Conservation (phyloP, 345 rosid genomes). For the Diplotaxis tenuifolia region DNA sequence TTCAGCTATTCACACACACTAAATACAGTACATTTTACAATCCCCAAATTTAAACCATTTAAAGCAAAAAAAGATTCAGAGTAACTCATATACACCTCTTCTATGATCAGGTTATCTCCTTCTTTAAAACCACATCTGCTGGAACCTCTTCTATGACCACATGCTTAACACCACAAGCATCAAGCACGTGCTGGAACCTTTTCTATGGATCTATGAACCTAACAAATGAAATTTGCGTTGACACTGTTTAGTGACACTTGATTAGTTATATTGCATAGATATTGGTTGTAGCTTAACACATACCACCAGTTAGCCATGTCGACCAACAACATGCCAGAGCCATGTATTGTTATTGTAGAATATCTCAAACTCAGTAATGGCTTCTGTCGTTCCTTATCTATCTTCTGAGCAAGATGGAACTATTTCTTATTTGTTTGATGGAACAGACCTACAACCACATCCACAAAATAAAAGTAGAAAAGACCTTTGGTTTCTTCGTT, state of each 20-base stretch:
- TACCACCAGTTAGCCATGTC: not conserved
- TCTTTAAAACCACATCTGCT: not conserved
- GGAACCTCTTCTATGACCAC: not conserved
- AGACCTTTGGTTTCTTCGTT: no score
- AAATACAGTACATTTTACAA: not conserved
- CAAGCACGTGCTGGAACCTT: no score
- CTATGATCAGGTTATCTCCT: not conserved
- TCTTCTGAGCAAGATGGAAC: not conserved
- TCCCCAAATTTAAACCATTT: not conserved
- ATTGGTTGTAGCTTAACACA: not conserved
- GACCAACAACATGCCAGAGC: not conserved
- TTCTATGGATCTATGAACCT: no score
- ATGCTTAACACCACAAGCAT: no score
- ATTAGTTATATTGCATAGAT: not conserved
- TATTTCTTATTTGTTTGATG: not conserved
- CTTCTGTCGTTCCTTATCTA: not conserved
- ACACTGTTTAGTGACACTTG: not conserved
- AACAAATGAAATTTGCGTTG: no score
- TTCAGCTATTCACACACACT: not conserved
- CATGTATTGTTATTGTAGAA: not conserved
- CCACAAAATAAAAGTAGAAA: no score
- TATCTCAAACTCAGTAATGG: not conserved
- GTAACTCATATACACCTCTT: not conserved
- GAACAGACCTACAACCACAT: not conserved
- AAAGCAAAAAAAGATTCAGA: not conserved